phyloP scores from a whole-genome alignment of 2,329 filamentous ascomycete genomes.

The Acrodontium crateriforme region DNA sequence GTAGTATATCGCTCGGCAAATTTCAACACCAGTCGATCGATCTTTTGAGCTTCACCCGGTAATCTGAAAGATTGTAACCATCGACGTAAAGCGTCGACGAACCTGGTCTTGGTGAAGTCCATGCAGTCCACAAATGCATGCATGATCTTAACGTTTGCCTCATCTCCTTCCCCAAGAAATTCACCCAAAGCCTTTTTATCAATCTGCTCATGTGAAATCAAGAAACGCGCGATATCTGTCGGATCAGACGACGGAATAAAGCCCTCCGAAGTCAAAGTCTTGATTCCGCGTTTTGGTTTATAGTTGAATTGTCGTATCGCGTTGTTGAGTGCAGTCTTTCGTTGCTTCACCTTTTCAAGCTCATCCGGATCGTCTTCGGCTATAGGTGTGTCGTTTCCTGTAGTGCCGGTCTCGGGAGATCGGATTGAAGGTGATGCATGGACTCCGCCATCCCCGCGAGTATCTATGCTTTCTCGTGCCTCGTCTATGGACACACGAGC shows the following conservation, averaged over 20 bases:
- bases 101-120: constrained; percentile 83
- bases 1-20: constrained; percentile 93
- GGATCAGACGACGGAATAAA: constrained; percentile 73
- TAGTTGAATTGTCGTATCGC: constrained; percentile 91
- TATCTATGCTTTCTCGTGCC: constrained; percentile 65
- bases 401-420: background rate
- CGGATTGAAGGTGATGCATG: background rate
- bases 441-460: constrained; percentile 39
- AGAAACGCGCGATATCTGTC: constrained; percentile 70
- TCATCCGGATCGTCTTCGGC: constrained; percentile 81
- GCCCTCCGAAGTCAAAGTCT: constrained; percentile 65
- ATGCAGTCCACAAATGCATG: constrained; percentile 93
- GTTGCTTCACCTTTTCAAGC: constrained; percentile 86
- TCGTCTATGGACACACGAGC: constrained; percentile 43
- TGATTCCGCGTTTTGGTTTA: constrained; percentile 90
- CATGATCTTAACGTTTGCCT: constrained; percentile 93
- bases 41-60: constrained; percentile 94
- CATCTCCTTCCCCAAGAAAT: constrained; percentile 84
- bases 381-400: constrained; percentile 22
- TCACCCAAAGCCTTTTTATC: constrained; percentile 91
- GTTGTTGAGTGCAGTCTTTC: constrained; percentile 82
- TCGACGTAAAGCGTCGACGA: constrained; percentile 79
- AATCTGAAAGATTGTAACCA: constrained; percentile 92
- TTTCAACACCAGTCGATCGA: constrained; percentile 98
- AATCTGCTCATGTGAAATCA: constrained; percentile 66